Percentiles rank a stretch among this genome's conserved stretches.
Conservation (phyloP, 2,329 filamentous ascomycete genomes). For the Ilyonectria robusta region DNA sequence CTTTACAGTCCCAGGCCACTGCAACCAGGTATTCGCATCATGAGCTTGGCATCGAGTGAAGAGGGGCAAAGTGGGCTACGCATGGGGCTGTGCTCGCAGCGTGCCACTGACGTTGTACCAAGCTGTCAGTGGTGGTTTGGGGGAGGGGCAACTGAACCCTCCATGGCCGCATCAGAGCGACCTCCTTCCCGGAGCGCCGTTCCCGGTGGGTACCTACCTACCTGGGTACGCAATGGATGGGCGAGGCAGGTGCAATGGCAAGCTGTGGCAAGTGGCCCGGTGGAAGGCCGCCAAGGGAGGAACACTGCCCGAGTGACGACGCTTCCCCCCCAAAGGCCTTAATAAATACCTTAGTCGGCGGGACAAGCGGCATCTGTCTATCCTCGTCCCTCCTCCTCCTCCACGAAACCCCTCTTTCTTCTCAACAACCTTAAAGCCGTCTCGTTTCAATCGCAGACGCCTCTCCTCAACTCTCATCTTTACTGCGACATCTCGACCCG, state of each 20-base stretch:
- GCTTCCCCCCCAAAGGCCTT: not conserved
- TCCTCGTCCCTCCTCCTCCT: not conserved
- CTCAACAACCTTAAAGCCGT: not conserved
- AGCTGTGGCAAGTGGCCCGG: conserved; percentile 4
- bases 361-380: not conserved
- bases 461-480: not conserved
- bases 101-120: conserved; percentile 25
- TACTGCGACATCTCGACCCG: not conserved
- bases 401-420: not conserved
- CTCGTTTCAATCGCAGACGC: conserved; percentile 2
- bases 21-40: not conserved
- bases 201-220: not conserved
- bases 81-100: conserved; percentile 19
- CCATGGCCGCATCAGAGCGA: not conserved
- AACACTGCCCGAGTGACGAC: conserved; percentile 2
- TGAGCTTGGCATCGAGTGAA: conserved; percentile 17
- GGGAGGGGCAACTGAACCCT: not conserved
- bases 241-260: not conserved
- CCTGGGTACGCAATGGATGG: too few species aligned
- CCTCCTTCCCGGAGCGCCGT: conserved; percentile 8
- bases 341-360: conserved; percentile 1
- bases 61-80: conserved; percentile 16
- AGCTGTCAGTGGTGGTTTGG: conserved; percentile 3
- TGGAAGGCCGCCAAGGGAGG: not conserved
- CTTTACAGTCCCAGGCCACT: not conserved